A percentile compares a stretch with the other conserved stretches of the same genome.
These are phyloP conservation scores for Pulveroboletus ravenelii DNA, from an alignment of 768 basidiomycete genomes.

Conservation along the genomic window DNA sequence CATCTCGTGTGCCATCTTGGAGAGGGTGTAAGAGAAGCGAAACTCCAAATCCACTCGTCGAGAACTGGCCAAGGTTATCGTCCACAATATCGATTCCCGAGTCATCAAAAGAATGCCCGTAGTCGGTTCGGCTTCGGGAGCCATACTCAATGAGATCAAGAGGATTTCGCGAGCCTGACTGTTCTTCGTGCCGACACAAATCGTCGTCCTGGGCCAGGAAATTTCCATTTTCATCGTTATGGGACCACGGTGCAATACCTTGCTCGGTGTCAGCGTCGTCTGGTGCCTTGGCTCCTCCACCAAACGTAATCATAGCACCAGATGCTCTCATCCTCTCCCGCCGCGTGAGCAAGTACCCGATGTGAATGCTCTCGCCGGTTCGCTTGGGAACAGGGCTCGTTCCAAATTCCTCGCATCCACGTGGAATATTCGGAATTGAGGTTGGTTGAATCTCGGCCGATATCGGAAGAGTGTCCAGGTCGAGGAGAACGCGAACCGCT, in stretches of 20 bases:
- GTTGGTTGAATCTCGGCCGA: constrained; percentile 11
- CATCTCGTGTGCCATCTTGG: constrained; percentile 3
- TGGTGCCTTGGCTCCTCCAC: not conserved
- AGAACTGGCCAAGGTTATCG: not conserved
- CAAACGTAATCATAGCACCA: not conserved
- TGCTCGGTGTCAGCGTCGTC: not conserved
- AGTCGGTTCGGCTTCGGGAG: not conserved
- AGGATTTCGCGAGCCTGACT: not conserved
- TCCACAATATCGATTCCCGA: constrained; percentile 15
- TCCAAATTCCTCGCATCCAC: constrained; percentile 23
- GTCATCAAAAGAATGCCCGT: constrained; percentile 9
- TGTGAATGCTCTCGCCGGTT: constrained; percentile 3
- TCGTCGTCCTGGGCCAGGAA: not conserved
- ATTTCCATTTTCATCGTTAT: not conserved
- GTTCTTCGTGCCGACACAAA: not conserved
- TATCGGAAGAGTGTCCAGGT: not conserved
- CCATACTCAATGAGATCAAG: not conserved
- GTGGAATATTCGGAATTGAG: constrained; percentile 7
- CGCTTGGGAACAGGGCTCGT: constrained; percentile 21
- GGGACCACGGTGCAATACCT: not conserved
- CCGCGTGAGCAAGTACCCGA: constrained; percentile 25
- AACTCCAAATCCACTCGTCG: constrained; percentile 3
- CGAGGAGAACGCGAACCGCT: constrained; percentile 10
- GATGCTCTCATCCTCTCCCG: constrained; percentile 21
- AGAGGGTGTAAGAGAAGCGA: constrained; percentile 4